Evolutionary conservation across 495 filamentous ascomycete species (phyloP), one percentile per base, ranked within the genome.

Genomic region (Talaromyces ruber): DNA sequence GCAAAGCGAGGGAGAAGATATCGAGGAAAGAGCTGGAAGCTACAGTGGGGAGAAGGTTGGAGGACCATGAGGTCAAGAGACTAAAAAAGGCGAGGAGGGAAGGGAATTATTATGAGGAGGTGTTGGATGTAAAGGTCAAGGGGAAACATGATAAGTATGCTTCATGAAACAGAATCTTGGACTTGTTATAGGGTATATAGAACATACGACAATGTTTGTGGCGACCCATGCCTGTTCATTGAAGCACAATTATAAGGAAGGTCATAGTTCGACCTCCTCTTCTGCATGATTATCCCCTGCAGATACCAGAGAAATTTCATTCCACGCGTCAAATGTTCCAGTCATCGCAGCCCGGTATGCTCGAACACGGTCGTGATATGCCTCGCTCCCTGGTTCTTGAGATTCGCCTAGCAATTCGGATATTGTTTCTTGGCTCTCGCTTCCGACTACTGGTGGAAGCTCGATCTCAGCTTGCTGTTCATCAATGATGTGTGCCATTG

Each of bases 71-170:
- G 71, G 89, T 98, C 8, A 88, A 80, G 74, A 83, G 70, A 69
- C 72, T 98, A 72, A 92, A 92, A 81, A 88, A 75, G 76, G 92
- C 93, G 25, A 81, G 92, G 71, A 79, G 84, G 71, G 91, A 97
- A 70, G 91, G 94, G 1, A 84, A 93, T 72, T 98, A 92, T 70
- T 88, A 98, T 75, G 95, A 98, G 74, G 83, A 82, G 59, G 71
- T 97, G 64, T 73, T 98, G 60, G 87, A 96, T 80, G 80, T 98
- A 29, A 92, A 91, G 72, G 90, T 97, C 11, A 96, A 94, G 74
- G 89, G 86, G 60, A 97, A 96, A 76, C 94, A 98, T 78, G 94
- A 98, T 76, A 98, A 98, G 72, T 98, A 84, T 79, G 86, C 86
- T 64, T 85, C 68, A 71, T 65, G 62, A 61, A 32, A 1, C 51